These are phyloP conservation scores for Dendrobium huoshanense DNA, from an alignment of 106 monocot species.

Conservation along the genomic window DNA sequence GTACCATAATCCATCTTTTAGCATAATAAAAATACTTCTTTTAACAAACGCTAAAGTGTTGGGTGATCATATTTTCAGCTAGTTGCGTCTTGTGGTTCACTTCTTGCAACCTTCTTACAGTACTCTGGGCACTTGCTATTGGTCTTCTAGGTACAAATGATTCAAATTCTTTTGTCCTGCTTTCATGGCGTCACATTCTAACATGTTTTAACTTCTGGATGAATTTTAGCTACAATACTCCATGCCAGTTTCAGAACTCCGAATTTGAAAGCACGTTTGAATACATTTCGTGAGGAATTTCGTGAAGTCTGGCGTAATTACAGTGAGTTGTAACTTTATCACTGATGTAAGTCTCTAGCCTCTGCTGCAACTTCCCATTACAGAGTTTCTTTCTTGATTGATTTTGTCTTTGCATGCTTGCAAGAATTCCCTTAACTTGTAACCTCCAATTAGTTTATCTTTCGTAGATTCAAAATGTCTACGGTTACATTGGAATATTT, in stretches of 20 bases:
- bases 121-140: constrained; percentile 62
- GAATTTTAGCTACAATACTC: constrained; percentile 51
- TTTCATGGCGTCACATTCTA: not conserved
- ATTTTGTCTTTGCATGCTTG: not conserved
- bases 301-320: constrained; percentile 99
- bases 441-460: not conserved
- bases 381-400: not conserved
- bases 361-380: not conserved
- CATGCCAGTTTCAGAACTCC: constrained; percentile 98
- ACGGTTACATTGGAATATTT: not conserved
- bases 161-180: not conserved
- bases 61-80: constrained; percentile 27
- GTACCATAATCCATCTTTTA: constrained; percentile 12
- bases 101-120: constrained; percentile 59
- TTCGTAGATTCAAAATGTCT: not conserved
- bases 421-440: not conserved
- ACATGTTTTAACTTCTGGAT: constrained; percentile 2
- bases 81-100: constrained; percentile 71
- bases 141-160: constrained; percentile 59
- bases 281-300: constrained; percentile 98
- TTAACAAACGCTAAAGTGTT: not conserved
- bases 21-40: not conserved
- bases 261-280: constrained; percentile 92
- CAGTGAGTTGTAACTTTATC: constrained; percentile 58
- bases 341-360: not conserved